Base-by-base conservation (phyloP, 495 filamentous ascomycete genomes). In the Xylaria venustula region DNA sequence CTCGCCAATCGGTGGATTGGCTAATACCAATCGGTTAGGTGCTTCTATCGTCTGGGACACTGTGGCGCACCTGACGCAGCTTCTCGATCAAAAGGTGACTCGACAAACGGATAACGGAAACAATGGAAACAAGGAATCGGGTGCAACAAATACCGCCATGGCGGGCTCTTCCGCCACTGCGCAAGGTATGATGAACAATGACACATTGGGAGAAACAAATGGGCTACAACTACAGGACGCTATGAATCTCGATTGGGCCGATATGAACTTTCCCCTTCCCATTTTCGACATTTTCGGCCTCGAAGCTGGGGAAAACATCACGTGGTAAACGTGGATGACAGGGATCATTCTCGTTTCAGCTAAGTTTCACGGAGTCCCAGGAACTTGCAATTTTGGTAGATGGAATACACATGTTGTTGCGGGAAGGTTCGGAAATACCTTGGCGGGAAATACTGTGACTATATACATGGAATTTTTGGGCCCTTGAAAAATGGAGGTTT, bases 1-100 rank as follows among this genome's bases (percentile, higher is more conserved):
- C 45, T 55, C 53, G 26, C 53, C 53, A 12, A 30, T 26, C 0
- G 41, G 53, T 14, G 40, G 53, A 5, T 17, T 55, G n/a, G 22
- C 17, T 9, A 55, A 23, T 1, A 55, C 26, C 5, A 44, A 55
- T 19, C 40, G 53, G 9, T 25, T 55, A 4, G 53, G 53, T 15
- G 53, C 53, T n/a, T 45, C 53, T 19, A 44, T 55, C 6, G 26
- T 55, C 26, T 55, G 53, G 53, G 53, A 55, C 26, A 55, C 53
- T 0, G 15, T 45, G 7, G 17, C 6, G 37, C 53, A 25, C 9
- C 26, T 40, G 2, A 37, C n/a, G 12, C 53, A 55, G 23, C 41
- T 44, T 3, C 3, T 25, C 11, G 53, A 20, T 1, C 37, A 30
- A 14, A 45, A 11, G 3, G 11, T 5, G 5, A 2, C 0, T 6